Percentiles rank a stretch among this genome's conserved stretches.
These are phyloP conservation scores for Talaromyces sp. DNA, from an alignment of 2,329 filamentous ascomycete genomes.

Conservation along the genomic window DNA sequence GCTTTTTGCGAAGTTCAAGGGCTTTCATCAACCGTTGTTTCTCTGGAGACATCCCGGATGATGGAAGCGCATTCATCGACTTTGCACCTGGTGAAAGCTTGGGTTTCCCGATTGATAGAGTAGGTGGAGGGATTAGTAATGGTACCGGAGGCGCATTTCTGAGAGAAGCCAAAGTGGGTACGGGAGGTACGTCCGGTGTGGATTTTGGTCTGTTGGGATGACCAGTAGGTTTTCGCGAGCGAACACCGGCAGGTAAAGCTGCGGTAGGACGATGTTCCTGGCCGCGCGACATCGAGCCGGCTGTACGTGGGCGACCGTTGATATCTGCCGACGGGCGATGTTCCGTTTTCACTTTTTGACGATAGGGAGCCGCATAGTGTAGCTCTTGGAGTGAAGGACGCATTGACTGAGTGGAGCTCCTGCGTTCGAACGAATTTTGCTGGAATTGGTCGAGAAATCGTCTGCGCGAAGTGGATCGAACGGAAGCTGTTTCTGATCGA, in stretches of 20 bases:
- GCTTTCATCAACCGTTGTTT: slow-evolving; percentile 93
- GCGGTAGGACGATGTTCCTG: slow-evolving; percentile 68
- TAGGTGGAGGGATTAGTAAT: slow-evolving; percentile 41
- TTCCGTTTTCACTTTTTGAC: slow-evolving; percentile 78
- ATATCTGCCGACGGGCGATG: slow-evolving; percentile 72
- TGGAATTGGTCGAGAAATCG: slow-evolving; percentile 38
- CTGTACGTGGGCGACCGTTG: slow-evolving; percentile 61
- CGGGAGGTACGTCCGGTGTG: slow-evolving; percentile 36
- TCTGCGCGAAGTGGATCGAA: slow-evolving; percentile 29
- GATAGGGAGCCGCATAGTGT: slow-evolving; percentile 39
- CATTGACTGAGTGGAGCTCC: slow-evolving; percentile 42
- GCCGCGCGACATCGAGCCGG: slow-evolving; percentile 47
- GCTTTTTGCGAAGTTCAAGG: slow-evolving; percentile 82
- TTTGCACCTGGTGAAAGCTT: slow-evolving; percentile 41
- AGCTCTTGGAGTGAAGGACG: slow-evolving; percentile 48
- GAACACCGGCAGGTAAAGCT: slow-evolving; percentile 76
- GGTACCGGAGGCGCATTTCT: slow-evolving; percentile 39
- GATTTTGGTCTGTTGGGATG: slow-evolving; percentile 45
- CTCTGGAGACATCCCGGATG: slow-evolving; percentile 72
- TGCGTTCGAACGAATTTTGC: slow-evolving; percentile 35
- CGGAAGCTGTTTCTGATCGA: slow-evolving; percentile 26
- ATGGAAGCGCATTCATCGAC: slow-evolving; percentile 47
- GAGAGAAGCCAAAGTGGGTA: slow-evolving; percentile 28
- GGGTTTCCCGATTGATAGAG: slow-evolving; percentile 35
- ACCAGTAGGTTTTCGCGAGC: slow-evolving; percentile 57